A percentile compares a stretch with the other conserved stretches of the same genome.
phyloP scores from a whole-genome alignment of 371 early-diverging fungal species.

The Batrachochytrium dendrobatidis region DNA sequence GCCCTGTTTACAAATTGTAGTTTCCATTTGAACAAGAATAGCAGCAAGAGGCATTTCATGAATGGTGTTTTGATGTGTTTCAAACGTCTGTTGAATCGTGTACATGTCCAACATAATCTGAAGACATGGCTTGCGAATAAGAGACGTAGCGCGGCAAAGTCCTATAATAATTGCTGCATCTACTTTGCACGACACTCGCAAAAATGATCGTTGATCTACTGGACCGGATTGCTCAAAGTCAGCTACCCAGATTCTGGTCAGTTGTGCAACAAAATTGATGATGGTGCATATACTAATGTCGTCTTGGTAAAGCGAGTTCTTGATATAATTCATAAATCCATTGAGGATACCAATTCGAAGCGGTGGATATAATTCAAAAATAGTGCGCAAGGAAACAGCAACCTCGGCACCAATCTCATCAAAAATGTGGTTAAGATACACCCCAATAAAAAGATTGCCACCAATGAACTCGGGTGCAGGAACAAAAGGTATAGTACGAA shows the following conservation, averaged over 20 bases:
- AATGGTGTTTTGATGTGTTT: conserved; percentile 13
- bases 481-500: conserved; percentile 28
- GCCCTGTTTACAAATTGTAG: conserved; percentile 20
- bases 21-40: conserved; percentile 20
- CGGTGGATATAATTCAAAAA: conserved; percentile 27
- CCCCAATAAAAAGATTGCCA: conserved; percentile 33
- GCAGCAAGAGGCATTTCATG: conserved; percentile 30
- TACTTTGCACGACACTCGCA: conserved; percentile 39
- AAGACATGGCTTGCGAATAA: conserved; percentile 26
- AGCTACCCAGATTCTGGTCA: conserved; percentile 23
- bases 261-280: conserved; percentile 20
- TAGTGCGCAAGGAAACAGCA: conserved; percentile 17
- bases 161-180: conserved; percentile 32
- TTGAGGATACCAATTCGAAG: conserved; percentile 35
- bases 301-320: conserved; percentile 24
- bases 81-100: conserved; percentile 20
- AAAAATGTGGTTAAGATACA: conserved; percentile 26
- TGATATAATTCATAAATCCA: conserved; percentile 35
- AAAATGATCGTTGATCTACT: conserved; percentile 21
- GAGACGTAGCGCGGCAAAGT: conserved; percentile 27
- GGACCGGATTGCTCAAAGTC: conserved; percentile 7
- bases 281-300: conserved; percentile 34
- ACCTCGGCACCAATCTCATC: conserved; percentile 31
- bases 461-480: conserved; percentile 33
- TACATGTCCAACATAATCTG: conserved; percentile 30